A percentile compares a stretch with the other conserved stretches of the same genome.
Conservation (phyloP, 169 alveolate genomes). For the Cryptosporidium xiaoi region DNA sequence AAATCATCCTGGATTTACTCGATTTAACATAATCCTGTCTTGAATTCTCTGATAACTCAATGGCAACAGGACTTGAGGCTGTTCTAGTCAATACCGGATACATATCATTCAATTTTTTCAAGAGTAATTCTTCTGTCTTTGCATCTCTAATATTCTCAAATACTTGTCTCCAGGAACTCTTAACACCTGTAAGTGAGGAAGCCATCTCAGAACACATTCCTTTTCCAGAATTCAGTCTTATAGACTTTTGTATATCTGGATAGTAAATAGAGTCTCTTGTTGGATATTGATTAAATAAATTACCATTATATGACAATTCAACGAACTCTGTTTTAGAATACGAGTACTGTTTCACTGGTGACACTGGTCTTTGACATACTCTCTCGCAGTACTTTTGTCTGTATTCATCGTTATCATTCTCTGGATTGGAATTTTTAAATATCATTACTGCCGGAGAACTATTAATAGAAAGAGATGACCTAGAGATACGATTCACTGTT, state of each 20-base stretch:
- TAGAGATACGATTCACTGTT: slow-evolving; percentile 28
- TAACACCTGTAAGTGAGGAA: slow-evolving; percentile 15
- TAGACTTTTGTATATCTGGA: neutral
- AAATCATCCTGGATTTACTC: slow-evolving; percentile 4
- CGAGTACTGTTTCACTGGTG: slow-evolving; percentile 23
- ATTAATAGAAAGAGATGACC: neutral
- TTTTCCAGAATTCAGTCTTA: slow-evolving; percentile 10
- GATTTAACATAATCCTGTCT: neutral
- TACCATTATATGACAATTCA: slow-evolving; percentile 44
- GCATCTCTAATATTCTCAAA: slow-evolving; percentile 27
- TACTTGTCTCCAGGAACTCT: slow-evolving; percentile 21
- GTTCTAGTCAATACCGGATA: slow-evolving; percentile 28
- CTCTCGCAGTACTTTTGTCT: slow-evolving; percentile 32
- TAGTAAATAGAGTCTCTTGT: slow-evolving; percentile 28
- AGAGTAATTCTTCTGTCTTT: neutral
- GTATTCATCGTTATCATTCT: slow-evolving; percentile 19
- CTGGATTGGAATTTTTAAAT: slow-evolving; percentile 4
- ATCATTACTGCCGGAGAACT: slow-evolving; percentile 30
- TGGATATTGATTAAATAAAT: slow-evolving; percentile 49
- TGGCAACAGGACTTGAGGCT: slow-evolving; percentile 8
- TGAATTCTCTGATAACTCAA: slow-evolving; percentile 29
- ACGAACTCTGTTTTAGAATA: slow-evolving; percentile 56
- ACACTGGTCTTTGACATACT: slow-evolving; percentile 45
- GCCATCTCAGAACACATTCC: slow-evolving; percentile 18
- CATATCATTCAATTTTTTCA: slow-evolving; percentile 3